Conservation (phyloP, 2,329 filamentous ascomycete genomes). For the Cytospora piceae region DNA sequence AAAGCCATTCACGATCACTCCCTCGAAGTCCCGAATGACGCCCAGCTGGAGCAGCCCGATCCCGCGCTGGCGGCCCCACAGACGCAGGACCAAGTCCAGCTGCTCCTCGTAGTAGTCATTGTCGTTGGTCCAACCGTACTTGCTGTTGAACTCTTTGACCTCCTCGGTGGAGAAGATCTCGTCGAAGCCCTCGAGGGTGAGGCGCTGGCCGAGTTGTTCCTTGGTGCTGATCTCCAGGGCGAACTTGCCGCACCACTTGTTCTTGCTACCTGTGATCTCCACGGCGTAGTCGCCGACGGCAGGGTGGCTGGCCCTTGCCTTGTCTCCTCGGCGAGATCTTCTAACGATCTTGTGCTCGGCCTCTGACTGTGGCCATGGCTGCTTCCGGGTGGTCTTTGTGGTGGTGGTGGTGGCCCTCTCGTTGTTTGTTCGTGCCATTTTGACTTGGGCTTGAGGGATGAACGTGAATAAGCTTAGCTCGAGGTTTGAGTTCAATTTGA, state of each 20-base stretch:
- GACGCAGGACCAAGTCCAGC: slow-evolving; percentile 15
- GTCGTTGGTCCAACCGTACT: slow-evolving; percentile 3
- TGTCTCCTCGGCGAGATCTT: slow-evolving; percentile 4
- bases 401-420: not conserved
- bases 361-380: not conserved
- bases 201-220: slow-evolving; percentile 6
- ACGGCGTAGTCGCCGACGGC: slow-evolving; percentile 4
- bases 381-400: not conserved
- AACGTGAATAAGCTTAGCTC: not conserved
- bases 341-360: not conserved
- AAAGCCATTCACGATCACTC: not conserved
- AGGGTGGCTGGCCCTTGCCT: not conserved
- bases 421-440: too few relatives aligned
- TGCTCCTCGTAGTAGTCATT: slow-evolving; percentile 12
- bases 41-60: slow-evolving; percentile 4
- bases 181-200: not conserved
- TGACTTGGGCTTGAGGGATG: not conserved
- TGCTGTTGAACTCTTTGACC: not conserved
- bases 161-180: slow-evolving; percentile 3
- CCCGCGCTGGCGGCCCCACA: not conserved
- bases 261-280: slow-evolving; percentile 5
- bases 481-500: not conserved
- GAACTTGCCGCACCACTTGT: slow-evolving; percentile 8
- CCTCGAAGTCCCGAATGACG: slow-evolving; percentile 6
- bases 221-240: slow-evolving; percentile 13